Percentiles rank a stretch among this genome's conserved stretches.
Evolutionary conservation across 1,284 basidiomycete genomes (phyloP).

Genomic region (Puccinia novopanici): DNA sequence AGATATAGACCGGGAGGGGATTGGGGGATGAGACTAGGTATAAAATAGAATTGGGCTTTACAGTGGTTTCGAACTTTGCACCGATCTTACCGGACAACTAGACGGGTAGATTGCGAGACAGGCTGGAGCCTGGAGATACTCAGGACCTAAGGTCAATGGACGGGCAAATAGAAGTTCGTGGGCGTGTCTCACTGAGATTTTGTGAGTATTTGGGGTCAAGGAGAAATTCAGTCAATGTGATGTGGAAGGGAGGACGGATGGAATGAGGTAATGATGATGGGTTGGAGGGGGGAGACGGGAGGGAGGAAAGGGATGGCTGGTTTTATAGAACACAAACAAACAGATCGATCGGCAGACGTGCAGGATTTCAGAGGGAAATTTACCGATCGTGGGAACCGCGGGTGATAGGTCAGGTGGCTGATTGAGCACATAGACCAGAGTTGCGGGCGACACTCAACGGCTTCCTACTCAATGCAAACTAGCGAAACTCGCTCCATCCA

Average conservation of each 20-base stretch:
- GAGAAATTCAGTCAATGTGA: neutral
- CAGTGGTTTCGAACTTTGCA: neutral
- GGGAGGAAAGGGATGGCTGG: neutral
- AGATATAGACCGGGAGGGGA: neutral
- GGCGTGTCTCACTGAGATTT: neutral
- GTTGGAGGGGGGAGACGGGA: too few relatives aligned
- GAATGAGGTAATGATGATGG: neutral
- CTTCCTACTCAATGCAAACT: neutral
- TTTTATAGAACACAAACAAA: neutral
- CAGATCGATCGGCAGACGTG: neutral
- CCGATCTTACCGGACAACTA: neutral
- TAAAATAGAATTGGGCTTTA: neutral
- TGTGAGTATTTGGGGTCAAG: neutral
- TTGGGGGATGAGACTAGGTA: neutral
- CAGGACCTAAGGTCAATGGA: neutral
- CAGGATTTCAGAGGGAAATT: neutral
- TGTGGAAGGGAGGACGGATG: neutral
- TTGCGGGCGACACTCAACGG: neutral
- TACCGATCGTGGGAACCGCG: conserved; percentile 22
- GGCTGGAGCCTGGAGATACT: neutral
- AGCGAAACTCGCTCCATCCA: neutral
- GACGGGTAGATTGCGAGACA: neutral
- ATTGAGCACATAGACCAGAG: neutral
- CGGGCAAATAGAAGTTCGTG: neutral
- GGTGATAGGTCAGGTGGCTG: neutral